A percentile compares a stretch with the other conserved stretches of the same genome.
Evolutionary conservation across 106 monocot species (phyloP).

Genomic region (Platanthera guangdongensis): DNA sequence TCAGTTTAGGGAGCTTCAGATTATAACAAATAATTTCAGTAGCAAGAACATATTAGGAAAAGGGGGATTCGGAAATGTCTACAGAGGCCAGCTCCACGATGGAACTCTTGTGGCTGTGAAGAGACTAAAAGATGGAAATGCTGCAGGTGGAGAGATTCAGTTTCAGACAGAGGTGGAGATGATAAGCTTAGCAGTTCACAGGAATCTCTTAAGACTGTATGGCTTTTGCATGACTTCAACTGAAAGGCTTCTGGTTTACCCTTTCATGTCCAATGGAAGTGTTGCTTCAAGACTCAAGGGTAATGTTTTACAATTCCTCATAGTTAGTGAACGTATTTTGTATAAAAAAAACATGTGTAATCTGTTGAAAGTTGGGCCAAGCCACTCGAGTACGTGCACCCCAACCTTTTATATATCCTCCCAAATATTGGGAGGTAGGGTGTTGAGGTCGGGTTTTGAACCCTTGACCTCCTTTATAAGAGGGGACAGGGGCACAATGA

Average conservation of each 20-base stretch:
- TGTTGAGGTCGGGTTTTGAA: too few relatives aligned
- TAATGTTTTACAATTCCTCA: neutral
- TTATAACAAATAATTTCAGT: slow-evolving; percentile 51
- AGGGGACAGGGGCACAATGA: too few relatives aligned
- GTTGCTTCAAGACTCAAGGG: slow-evolving; percentile 21
- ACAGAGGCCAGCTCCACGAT: slow-evolving; percentile 40
- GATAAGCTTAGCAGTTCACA: slow-evolving; percentile 24
- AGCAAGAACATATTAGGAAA: slow-evolving; percentile 48
- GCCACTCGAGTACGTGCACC: too few relatives aligned
- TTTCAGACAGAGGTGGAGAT: slow-evolving; percentile 18
- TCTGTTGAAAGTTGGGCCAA: too few relatives aligned
- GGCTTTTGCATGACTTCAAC: slow-evolving; percentile 16
- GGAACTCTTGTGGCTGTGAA: slow-evolving; percentile 22
- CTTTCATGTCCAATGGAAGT: slow-evolving; percentile 27
- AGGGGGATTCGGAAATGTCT: slow-evolving; percentile 64
- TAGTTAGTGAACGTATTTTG: neutral
- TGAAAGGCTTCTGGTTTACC: slow-evolving; percentile 28
- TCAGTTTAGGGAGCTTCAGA: slow-evolving; percentile 51
- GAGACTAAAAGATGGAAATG: slow-evolving; percentile 18
- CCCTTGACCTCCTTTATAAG: too few relatives aligned
- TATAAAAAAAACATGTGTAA: too few relatives aligned
- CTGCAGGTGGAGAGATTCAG: slow-evolving; percentile 20
- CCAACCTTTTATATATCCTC: too few relatives aligned
- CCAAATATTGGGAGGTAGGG: too few relatives aligned
- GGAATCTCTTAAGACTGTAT: slow-evolving; percentile 16